Evolutionary conservation across 2,329 filamentous ascomycete species (phyloP).

Genomic region (Botryotinia globosa): DNA sequence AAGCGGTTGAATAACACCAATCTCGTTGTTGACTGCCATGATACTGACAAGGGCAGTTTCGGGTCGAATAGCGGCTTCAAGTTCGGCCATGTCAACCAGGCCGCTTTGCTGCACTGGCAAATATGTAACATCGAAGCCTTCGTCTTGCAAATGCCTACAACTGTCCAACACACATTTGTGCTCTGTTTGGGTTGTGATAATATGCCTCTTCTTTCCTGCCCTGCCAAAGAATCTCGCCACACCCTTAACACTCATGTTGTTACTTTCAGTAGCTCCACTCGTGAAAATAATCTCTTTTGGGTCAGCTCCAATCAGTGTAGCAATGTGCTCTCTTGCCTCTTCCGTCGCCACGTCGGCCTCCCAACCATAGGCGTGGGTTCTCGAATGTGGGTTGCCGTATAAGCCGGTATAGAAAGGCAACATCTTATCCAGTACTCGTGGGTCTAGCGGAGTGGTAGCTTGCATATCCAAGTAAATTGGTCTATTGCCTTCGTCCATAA

Average conservation of each 20-base stretch:
- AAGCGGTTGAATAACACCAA: slow-evolving; percentile 96
- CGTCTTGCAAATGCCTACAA: slow-evolving; percentile 93
- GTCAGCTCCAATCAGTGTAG: slow-evolving; percentile 85
- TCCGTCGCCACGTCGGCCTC: slow-evolving; percentile 95
- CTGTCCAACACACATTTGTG: slow-evolving; percentile 99
- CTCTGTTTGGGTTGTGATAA: slow-evolving; percentile 95
- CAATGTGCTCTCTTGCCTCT: slow-evolving; percentile 78
- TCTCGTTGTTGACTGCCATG: slow-evolving; percentile 99
- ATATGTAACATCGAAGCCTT: slow-evolving; percentile 96
- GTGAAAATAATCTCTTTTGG: slow-evolving; percentile 99
- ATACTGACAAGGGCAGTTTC: slow-evolving; percentile 92
- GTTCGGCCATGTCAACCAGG: slow-evolving; percentile 76
- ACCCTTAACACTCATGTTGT: slow-evolving; percentile 99
- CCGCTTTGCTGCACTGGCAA: slow-evolving; percentile 85
- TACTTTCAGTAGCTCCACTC: slow-evolving; percentile 95
- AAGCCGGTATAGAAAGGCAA: slow-evolving; percentile 89
- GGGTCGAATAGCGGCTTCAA: slow-evolving; percentile 84
- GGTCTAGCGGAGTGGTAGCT: slow-evolving; percentile 92
- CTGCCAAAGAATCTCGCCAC: slow-evolving; percentile 93
- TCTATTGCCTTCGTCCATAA: slow-evolving; percentile 88
- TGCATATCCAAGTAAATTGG: slow-evolving; percentile 99
- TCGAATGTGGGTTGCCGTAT: slow-evolving; percentile 95
- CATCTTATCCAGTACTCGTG: slow-evolving; percentile 94
- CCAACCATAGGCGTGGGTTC: slow-evolving; percentile 98
- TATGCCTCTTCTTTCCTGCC: slow-evolving; percentile 94